Conservation (phyloP, 1,284 basidiomycete genomes). For the Xerocomus cyaneibrunnescens region DNA sequence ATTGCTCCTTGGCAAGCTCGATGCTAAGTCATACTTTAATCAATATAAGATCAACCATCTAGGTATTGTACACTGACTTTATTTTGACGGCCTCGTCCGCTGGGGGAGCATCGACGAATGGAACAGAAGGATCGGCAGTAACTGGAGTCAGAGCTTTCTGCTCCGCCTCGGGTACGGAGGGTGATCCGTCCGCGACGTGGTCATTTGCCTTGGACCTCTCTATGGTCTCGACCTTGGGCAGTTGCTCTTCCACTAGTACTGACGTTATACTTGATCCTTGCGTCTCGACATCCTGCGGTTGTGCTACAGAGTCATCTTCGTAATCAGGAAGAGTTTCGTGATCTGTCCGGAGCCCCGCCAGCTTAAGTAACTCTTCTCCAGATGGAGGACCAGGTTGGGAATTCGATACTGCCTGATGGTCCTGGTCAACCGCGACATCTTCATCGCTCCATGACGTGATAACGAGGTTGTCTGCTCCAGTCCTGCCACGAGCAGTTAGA, state of each 20-base stretch:
- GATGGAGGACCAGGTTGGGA: constrained; percentile 31
- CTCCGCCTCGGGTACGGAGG: neutral
- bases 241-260: constrained; percentile 1
- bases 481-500: neutral
- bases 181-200: neutral
- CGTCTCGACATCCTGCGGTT: constrained; percentile 6
- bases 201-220: constrained; percentile 6
- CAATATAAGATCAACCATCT: constrained; percentile 3
- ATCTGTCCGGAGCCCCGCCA: constrained; percentile 44
- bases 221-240: neutral
- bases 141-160: constrained; percentile 2
- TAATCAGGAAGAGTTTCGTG: constrained; percentile 50
- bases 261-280: neutral
- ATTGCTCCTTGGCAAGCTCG: constrained; percentile 42
- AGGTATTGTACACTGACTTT: constrained; percentile 20
- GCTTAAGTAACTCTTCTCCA: constrained; percentile 45
- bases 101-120: neutral
- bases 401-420: constrained; percentile 3
- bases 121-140: neutral
- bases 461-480: constrained; percentile 6
- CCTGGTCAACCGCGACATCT: constrained; percentile 12
- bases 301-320: constrained; percentile 45
- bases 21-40: constrained; percentile 32
- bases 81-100: constrained; percentile 24
- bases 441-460: constrained; percentile 26